phyloP scores from a whole-genome alignment of 116 monocot genomes.

The Iris pallida region DNA sequence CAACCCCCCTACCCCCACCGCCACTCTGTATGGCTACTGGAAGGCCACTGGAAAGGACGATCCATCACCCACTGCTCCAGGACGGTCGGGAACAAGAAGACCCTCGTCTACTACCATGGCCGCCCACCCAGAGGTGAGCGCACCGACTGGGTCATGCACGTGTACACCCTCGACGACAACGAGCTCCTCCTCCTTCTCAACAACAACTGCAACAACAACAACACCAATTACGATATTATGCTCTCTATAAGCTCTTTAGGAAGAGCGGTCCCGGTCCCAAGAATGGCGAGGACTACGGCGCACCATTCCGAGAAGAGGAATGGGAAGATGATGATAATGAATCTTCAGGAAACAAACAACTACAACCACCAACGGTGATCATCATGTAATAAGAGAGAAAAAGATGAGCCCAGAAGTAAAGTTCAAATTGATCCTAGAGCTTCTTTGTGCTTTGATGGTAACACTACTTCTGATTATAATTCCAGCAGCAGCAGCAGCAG shows the following conservation, averaged over 20 bases:
- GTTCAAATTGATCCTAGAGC: no score
- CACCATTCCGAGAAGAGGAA: constrained; percentile 79
- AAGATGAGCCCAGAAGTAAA: no score
- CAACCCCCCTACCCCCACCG: no score
- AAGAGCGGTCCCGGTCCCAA: constrained; percentile 89
- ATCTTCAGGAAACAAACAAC: no score
- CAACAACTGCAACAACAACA: constrained; percentile 26
- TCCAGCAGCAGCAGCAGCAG: no score
- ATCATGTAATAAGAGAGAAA: no score
- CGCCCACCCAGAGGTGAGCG: constrained; percentile 74
- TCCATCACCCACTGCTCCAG: constrained; percentile 43
- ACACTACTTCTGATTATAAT: no score
- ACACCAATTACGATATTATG: no score
- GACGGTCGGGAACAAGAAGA: constrained; percentile 79
- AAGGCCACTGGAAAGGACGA: constrained; percentile 95
- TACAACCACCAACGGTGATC: no score
- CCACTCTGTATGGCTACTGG: constrained; percentile 81
- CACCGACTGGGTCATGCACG: constrained; percentile 96
- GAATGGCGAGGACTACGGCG: constrained; percentile 93
- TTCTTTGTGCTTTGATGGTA: no score
- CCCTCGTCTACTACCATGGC: constrained; percentile 80
- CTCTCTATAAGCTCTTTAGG: constrained; percentile 73
- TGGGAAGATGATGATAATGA: constrained; percentile 65
- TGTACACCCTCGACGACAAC: constrained; percentile 68
- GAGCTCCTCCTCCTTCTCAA: constrained; percentile 11